Base-by-base conservation (phyloP, 2,329 filamentous ascomycete genomes). In the Tolypocladium cylindrosporum region DNA sequence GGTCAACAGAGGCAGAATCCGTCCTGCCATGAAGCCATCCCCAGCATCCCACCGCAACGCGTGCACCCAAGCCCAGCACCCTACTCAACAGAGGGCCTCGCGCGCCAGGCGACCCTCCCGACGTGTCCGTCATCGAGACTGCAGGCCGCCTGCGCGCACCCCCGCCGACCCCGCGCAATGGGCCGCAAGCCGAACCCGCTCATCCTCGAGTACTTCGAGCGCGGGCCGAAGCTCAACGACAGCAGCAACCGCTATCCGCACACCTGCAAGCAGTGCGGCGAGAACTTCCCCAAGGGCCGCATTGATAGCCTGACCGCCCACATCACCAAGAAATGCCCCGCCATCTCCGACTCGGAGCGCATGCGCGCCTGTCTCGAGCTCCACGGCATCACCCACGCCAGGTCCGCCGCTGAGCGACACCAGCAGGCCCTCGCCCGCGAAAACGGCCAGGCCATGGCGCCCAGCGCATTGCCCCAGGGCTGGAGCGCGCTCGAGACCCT, bases 241-340 rank as follows among this genome's bases (percentile, higher is more conserved):
- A 88, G 89, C 63, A 94, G 90, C 77, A 96, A 96, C 72, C 85
- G 92, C 59, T 97, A 97, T 69, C 87, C 90, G 66, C 90, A 96
- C 69, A 94, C 89, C 14, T 96, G 91, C 82, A 93, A 89, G 72
- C 81, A 86, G 63, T 96, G 91, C 71, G 90, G 90, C 64, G 89
- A 94, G 73, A 88, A 89, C 72, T 96, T 96, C 62, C 89, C 90
- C 62, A 96, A 96, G 70, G 92, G 92, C 61, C 85, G 92, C 61
- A 88, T 90, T 67, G 92, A 97, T 68, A 90, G 85, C 66, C 75
- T 97, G 60, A 88, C 85, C 50, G 86, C 81, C 61, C 92, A 97
- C 69, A 80, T 96, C 58, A 87, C 90, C 56, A 94, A 92, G 71
- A 91, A 89, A 77, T 97, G 92, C 70, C 89, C 89, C 45, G 88